phyloP scores from a whole-genome alignment of 2,329 filamentous ascomycete genomes.

The Knoxdaviesia capensis region DNA sequence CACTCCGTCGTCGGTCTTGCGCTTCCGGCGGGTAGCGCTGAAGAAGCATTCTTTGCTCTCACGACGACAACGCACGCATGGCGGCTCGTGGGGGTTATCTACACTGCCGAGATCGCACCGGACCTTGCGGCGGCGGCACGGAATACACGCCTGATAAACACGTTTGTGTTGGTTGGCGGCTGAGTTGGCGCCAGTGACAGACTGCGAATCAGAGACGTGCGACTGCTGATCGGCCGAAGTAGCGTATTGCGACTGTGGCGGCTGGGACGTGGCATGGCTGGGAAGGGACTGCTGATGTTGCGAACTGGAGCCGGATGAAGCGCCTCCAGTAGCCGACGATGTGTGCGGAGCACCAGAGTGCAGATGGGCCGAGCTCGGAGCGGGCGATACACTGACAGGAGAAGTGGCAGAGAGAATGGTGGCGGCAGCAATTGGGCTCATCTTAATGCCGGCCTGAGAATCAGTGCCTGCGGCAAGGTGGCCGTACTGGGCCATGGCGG shows the following conservation, averaged over 20 bases:
- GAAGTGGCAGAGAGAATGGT: no score
- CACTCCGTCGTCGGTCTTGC: constrained; percentile 46
- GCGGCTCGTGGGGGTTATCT: constrained; percentile 84
- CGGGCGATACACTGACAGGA: no score
- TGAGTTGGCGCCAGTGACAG: neutral
- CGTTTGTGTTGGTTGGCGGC: constrained; percentile 29
- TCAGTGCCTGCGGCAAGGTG: neutral
- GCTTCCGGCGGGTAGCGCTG: constrained; percentile 81
- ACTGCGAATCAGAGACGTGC: constrained; percentile 1
- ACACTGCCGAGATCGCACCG: constrained; percentile 51
- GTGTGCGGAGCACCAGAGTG: no score
- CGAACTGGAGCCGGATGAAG: no score
- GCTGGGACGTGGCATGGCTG: no score
- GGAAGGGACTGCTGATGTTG: no score
- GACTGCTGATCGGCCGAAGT: no score
- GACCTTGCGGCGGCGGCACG: constrained; percentile 40
- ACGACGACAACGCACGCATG: constrained; percentile 79
- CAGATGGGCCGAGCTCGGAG: no score
- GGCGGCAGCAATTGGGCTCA: no score
- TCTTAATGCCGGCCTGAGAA: no score
- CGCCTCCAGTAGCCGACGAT: no score
- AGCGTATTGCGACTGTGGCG: no score
- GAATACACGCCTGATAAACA: constrained; percentile 43
- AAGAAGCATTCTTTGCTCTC: constrained; percentile 97
- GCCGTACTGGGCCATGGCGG: neutral